Base-by-base conservation (phyloP, 78 protist species). In the Dictyostelium intermedium region DNA sequence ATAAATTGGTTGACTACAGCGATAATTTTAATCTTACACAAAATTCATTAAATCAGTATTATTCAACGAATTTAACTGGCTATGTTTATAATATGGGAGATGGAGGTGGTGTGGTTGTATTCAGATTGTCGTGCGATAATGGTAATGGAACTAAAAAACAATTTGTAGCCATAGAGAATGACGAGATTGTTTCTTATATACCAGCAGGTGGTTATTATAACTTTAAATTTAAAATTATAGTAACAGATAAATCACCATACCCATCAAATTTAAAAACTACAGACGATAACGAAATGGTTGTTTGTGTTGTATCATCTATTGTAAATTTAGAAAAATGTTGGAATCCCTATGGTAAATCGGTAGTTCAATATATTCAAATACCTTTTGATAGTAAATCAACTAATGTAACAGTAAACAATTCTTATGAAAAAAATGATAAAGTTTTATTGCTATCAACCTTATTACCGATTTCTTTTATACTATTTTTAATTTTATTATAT, bases 241-340 rank as follows among this genome's bases (percentile, higher is more conserved):
- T 43, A 4, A 10, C 25, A 61, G 72, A 61, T 9, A 61, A 61
- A n/a, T n/a, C 34, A 61, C 72, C 72, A 9, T n/a, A 1, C 1
- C 10, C 14, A 23, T 61, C 74, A 7, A 66, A 9, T 66, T 13
- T 3, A 66, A 25, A 66, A 11, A 8, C 30, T n/a, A 50, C 16
- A 8, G 16, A 50, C 0, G 66, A 20, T 20, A 56, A 56, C 20
- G 66, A 56, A 56, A 77, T 39, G 43, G n/a, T 77, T 23, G 8
- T 18, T 2, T 77, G 82, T 77, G 11, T 8, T 8, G 82, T 77
- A 7, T 39, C 60, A n/a, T 35, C 82, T 3, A 41, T 43, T 41
- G 60, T 77, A n/a, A 77, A 77, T 34, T 32, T 23, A 23, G 63
- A 77, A 43, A 41, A 77, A 41, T 77, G 82, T 77, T 77, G 82